Evolutionary conservation across 2,329 filamentous ascomycete species (phyloP).

Genomic region (Fusarium sp.): DNA sequence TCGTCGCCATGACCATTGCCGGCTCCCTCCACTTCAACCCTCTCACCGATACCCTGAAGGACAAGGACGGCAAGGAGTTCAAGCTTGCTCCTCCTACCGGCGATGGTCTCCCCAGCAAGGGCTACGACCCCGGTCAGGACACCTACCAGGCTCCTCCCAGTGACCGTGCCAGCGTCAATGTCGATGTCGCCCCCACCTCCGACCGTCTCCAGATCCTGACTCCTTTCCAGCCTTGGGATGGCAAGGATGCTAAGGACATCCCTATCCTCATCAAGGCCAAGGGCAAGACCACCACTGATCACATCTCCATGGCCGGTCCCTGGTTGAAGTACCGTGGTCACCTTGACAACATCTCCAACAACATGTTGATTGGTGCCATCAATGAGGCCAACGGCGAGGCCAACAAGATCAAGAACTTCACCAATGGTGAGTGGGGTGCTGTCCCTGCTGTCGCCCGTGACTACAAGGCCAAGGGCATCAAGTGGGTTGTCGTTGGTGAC

Average conservation of each 20-base stretch:
- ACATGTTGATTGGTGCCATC: slow-evolving; percentile 98
- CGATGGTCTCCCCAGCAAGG: slow-evolving; percentile 78
- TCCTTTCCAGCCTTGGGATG: slow-evolving; percentile 89
- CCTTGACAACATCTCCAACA: slow-evolving; percentile 99
- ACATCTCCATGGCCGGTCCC: slow-evolving; percentile 94
- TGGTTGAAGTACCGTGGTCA: slow-evolving; percentile 99
- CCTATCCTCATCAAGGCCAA: slow-evolving; percentile 98
- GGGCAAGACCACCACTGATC: slow-evolving; percentile 98
- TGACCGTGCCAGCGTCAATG: slow-evolving; percentile 76
- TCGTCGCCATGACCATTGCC: slow-evolving; percentile 85
- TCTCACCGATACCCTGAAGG: slow-evolving; percentile 89
- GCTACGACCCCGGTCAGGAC: slow-evolving; percentile 90
- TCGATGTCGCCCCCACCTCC: slow-evolving; percentile 86
- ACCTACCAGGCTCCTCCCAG: slow-evolving; percentile 95
- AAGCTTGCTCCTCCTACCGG: slow-evolving; percentile 82
- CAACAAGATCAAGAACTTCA: slow-evolving; percentile 95
- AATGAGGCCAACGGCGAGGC: slow-evolving; percentile 96
- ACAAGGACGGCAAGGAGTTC: slow-evolving; percentile 97
- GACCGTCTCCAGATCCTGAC: slow-evolving; percentile 93
- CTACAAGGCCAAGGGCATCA: slow-evolving; percentile 96
- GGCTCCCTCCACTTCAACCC: slow-evolving; percentile 94
- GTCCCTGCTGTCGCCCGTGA: slow-evolving; percentile 95
- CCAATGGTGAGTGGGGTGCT: slow-evolving; percentile 83
- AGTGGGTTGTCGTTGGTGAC: slow-evolving; percentile 98
- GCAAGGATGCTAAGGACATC: slow-evolving; percentile 84